Evolutionary conservation across 768 basidiomycete genomes (phyloP), one percentile per base, ranked within the genome.

Genomic region (Flagelloscypha sp.): DNA sequence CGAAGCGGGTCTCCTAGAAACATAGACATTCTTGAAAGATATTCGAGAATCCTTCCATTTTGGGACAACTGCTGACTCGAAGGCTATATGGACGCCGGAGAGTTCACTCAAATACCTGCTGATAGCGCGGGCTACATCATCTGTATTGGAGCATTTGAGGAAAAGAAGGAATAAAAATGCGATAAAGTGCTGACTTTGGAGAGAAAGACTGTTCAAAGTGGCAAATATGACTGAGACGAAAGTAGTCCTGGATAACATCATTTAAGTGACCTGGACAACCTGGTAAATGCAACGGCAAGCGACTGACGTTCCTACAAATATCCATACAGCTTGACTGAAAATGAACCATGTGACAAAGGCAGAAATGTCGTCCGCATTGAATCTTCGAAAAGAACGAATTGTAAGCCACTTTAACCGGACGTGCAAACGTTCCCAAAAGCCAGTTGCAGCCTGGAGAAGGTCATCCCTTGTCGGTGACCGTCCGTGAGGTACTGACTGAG

Each of bases 371-470:
- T 99, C 95, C 33, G 87, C 83, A 47, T 95, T 92, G 61, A 93
- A 99, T 50, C 76, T 81, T 30, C 94, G 76, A 62, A 95, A 99
- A 4, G 87, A 89, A 43, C 87, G 72, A 48, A 98, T 93, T 8
- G 89, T 89, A 46, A 92, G 84, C 95, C 95, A 99, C 54, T 90
- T 90, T 65, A 97, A 88, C n/a, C 89, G 75, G 46, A 98, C 84
- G 15, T 81, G 73, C 16, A 84, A 56, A 3, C 95, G 77, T 46
- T 94, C 75, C 80, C 90, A 90, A 55, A 93, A 92, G n/a, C 82
- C 79, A 20, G 72, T 84, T 3, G 93, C 81, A 3, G 88, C 82
- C 13, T 73, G 76, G 23, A 98, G 69, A 40, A 98, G 80, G 52
- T 97, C 88, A 29, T 95, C 92, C 27, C 81, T 76, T 0, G 88